Evolutionary conservation across 2,329 filamentous ascomycete species (phyloP), one percentile per base, ranked within the genome.

Genomic region (Thyridium curvatum): DNA sequence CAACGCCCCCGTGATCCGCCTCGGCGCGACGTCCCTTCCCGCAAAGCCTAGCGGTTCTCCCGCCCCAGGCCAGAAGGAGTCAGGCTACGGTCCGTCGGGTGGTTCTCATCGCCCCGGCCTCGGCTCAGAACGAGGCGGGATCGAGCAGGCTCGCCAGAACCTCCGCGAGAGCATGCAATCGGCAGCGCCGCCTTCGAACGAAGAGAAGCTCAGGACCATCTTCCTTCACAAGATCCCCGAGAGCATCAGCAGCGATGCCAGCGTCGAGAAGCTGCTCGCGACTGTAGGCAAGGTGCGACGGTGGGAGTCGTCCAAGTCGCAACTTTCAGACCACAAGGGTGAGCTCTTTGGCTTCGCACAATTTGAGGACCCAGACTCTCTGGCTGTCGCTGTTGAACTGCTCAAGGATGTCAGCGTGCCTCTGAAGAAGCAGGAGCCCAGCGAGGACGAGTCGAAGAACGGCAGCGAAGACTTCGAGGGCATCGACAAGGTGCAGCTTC

Each of bases 331-430:
- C 48, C 79, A 85, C 48, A 93, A 91, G 64, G 81, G 82, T 40
- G 82, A 84, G 62, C 84, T 82, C 46, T 97, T 97, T 68, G 93
- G 91, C 12, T 97, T 98, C 64, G 93, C 91, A 43, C 86, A 96
- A 62, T 98, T 86, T 61, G 91, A 95, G 46, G 90, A 97, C 59
- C 80, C 83, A 17, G 86, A 95, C 60, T 91, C 89, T 48, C 71
- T 98, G 49, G 81, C 84, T 58, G 83, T 83, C 33, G 93, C 91
- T 32, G 80, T 90, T 40, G 88, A 94, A 59, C 77, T 95, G 41
- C 77, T 96, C 51, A 80, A 81, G 56, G 83, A 93, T 52, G 71
- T 96, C 46, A 73, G 88, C 55, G 78, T 97, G 35, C 93, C 93
- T 21, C 69, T 81, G 31, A 86, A 88, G 65, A 84, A 82, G 59